Evolutionary conservation across 1,139 yeast species (phyloP), one percentile per base, ranked within the genome.

Genomic region (Zygosaccharomyces pseudobailii): DNA sequence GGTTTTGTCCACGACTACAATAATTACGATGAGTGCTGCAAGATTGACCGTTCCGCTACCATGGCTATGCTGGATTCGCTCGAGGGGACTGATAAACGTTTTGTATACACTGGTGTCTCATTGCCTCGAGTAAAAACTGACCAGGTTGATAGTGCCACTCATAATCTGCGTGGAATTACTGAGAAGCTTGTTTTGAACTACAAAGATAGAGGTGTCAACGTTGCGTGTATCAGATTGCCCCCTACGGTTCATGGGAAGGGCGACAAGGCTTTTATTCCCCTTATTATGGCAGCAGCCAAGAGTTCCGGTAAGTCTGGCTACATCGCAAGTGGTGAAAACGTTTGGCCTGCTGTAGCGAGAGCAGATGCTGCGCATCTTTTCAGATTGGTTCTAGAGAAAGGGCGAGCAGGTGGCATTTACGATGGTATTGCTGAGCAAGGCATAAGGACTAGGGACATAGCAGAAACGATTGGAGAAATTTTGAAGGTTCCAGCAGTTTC

Each of bases 311-410:
- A 42, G 19, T 54, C 63, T 5, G 49, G 46, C 6, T 64, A 60
- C 42, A 25, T 61, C n/a, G 69, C 56, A 3, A 62, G 59, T 5
- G 72, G 71, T 7, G 30, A 45, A 7, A 59, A 57, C 43, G 51
- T 43, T 1, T 70, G 71, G 71, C 50, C 68, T 4, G 64, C 70
- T 3, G 66, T 65, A n/a, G 59, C 67, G 38, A 53, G 53, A 13
- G 21, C 40, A 3, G 73, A 70, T 57, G 68, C 63, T 24, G 72
- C 69, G 1, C 45, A 28, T 4, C 34, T 67, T 20, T 67, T 47
- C 39, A 43, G 52, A n/a, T 43, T 58, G 22, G 69, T 61, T 6
- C 24, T 63, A 10, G 68, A 63, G 47, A 64, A 63, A 40, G 70
- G 64, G 3, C 40, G 28, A 3, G 50, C 67, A 6, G 69, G 70